A percentile compares a stretch with the other conserved stretches of the same genome.
phyloP scores from a whole-genome alignment of 2,329 filamentous ascomycete genomes.

The Colletotrichum musae region DNA sequence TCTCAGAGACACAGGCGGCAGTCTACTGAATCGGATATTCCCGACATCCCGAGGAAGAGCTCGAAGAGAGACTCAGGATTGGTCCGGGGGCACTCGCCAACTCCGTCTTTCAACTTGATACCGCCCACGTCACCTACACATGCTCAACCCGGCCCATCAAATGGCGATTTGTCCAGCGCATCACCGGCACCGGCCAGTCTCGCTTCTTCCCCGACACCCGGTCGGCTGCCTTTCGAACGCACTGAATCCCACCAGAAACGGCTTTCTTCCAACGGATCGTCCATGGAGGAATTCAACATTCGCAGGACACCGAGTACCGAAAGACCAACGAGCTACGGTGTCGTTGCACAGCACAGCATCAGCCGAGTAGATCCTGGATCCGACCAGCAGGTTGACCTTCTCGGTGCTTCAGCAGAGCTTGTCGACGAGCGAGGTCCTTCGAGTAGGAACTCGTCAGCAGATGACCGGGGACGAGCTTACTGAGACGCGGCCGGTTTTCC shows the following conservation, averaged over 20 bases:
- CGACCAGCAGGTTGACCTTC: slow-evolving; percentile 58
- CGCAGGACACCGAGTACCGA: slow-evolving; percentile 56
- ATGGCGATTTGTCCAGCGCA: slow-evolving; percentile 30
- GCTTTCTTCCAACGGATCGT: slow-evolving; percentile 63
- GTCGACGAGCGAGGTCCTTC: slow-evolving; percentile 56
- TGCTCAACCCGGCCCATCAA: slow-evolving; percentile 15
- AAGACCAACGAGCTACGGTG: slow-evolving; percentile 68
- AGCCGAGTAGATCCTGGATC: slow-evolving; percentile 67
- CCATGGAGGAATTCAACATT: slow-evolving; percentile 63
- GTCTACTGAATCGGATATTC: slow-evolving; percentile 56
- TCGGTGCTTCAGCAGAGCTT: slow-evolving; percentile 71
- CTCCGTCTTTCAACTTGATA: slow-evolving; percentile 54
- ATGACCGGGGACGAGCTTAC: slow-evolving; percentile 16
- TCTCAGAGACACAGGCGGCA: slow-evolving; percentile 51
- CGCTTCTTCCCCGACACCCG: slow-evolving; percentile 23
- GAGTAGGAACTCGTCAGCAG: slow-evolving; percentile 34
- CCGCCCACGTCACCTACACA: slow-evolving; percentile 38
- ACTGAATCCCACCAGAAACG: slow-evolving; percentile 65
- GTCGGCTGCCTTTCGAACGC: slow-evolving; percentile 69
- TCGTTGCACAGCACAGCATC: slow-evolving; percentile 71
- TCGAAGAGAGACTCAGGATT: slow-evolving; percentile 73
- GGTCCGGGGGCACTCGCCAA: slow-evolving; percentile 50
- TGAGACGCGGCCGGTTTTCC: background rate
- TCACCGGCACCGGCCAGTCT: slow-evolving; percentile 4
- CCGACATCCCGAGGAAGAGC: slow-evolving; percentile 79